These are phyloP conservation scores for Debaryomycetaceae sp. DNA, from an alignment of 1,139 yeast species.

Conservation along the genomic window DNA sequence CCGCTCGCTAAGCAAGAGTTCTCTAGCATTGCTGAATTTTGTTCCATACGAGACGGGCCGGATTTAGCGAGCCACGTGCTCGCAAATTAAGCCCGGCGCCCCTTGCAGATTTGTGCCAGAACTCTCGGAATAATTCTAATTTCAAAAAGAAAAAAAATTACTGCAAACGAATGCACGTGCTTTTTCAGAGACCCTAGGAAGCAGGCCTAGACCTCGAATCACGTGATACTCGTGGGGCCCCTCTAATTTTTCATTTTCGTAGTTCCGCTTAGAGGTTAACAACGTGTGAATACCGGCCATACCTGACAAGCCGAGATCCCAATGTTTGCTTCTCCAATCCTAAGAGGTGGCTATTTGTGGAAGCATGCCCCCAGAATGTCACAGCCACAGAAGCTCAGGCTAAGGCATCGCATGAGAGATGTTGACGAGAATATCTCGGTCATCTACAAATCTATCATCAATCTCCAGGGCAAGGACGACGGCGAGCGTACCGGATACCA, in stretches of 20 bases:
- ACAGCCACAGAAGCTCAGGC: slow-evolving; percentile 67
- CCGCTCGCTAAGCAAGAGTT: no score
- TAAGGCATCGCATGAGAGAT: slow-evolving; percentile 65
- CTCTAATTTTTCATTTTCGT: not conserved
- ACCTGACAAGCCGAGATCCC: not conserved
- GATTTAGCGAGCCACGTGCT: no score
- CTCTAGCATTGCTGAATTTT: no score
- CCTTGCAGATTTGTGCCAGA: no score
- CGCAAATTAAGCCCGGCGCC: no score
- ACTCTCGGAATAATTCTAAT: no score
- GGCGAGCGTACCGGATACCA: slow-evolving; percentile 37
- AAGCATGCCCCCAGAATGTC: slow-evolving; percentile 62
- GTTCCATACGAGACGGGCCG: no score
- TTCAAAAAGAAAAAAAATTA: no score
- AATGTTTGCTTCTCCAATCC: slow-evolving; percentile 24
- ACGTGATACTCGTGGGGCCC: not conserved
- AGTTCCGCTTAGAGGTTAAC: not conserved
- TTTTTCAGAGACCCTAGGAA: no score
- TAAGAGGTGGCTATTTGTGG: slow-evolving; percentile 83
- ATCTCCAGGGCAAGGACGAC: slow-evolving; percentile 11
- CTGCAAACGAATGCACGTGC: no score
- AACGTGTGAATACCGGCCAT: not conserved
- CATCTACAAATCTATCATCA: slow-evolving; percentile 49
- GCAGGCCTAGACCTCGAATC: no score
- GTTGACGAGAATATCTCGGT: slow-evolving; percentile 76